Evolutionary conservation across 2,329 filamentous ascomycete genomes (phyloP).

Genomic region (Fonsecaea multimorphosa): DNA sequence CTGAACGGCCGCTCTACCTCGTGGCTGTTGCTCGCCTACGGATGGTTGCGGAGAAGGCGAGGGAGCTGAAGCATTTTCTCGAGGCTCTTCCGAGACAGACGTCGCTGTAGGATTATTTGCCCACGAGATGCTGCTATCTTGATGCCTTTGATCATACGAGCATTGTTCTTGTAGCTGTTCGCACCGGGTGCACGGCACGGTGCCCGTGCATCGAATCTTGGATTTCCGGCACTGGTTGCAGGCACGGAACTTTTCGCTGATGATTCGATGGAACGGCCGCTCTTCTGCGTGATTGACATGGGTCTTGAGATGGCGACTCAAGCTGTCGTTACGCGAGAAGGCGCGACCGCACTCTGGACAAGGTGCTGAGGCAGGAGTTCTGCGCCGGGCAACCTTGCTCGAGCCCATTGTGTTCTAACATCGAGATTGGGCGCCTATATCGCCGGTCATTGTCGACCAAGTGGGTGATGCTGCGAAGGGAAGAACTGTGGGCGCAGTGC

Average conservation of each 20-base stretch:
- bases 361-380: conserved; percentile 33
- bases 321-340: conserved; percentile 34
- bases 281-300: conserved; percentile 27
- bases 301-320: conserved; percentile 34
- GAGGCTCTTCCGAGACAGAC: conserved; percentile 8
- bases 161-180: conserved; percentile 31
- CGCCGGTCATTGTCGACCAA: not conserved
- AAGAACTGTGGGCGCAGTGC: not conserved
- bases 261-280: conserved; percentile 35
- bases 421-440: not conserved
- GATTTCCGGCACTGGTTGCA: conserved; percentile 32
- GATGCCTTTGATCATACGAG: conserved; percentile 25
- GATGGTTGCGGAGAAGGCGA: conserved; percentile 9
- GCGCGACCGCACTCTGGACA: conserved; percentile 35
- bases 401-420: conserved; percentile 16
- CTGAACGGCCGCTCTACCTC: too few relatives aligned
- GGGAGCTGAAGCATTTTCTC: not conserved
- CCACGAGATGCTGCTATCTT: not conserved
- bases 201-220: conserved; percentile 35
- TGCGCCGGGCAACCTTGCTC: conserved; percentile 28
- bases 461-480: not conserved
- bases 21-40: conserved; percentile 4
- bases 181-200: conserved; percentile 30
- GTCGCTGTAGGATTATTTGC: conserved; percentile 13
- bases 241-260: conserved; percentile 35